These are phyloP conservation scores for Combretum micranthum DNA, from an alignment of 345 rosid species.

Conservation along the genomic window DNA sequence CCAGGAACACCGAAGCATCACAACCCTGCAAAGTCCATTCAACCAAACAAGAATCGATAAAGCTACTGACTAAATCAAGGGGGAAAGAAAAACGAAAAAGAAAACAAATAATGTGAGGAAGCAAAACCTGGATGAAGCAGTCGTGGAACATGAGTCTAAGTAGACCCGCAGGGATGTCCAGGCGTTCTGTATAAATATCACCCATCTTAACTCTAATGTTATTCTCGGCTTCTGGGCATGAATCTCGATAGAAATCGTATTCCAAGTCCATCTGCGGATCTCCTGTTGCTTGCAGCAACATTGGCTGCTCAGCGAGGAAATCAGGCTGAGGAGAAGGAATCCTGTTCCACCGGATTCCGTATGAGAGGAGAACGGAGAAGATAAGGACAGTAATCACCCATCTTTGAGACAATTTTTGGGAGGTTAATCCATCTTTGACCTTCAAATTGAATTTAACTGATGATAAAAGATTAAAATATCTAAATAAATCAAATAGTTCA, in stretches of 20 bases:
- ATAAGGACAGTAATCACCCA: constrained; percentile 4
- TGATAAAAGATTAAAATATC: too few species aligned
- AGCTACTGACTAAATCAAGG: background rate
- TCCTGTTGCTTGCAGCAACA: constrained; percentile 5
- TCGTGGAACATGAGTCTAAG: constrained; percentile 39
- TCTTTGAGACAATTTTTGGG: constrained; percentile 5
- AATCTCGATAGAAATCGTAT: constrained; percentile 33
- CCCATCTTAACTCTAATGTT: constrained; percentile 23
- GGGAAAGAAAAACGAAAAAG: background rate
- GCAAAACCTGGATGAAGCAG: constrained; percentile 30
- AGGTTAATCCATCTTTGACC: too few species aligned
- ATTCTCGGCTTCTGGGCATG: constrained; percentile 33
- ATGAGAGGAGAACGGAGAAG: constrained; percentile 6
- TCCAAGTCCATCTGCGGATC: constrained; percentile 1
- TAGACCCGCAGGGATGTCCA: constrained; percentile 20
- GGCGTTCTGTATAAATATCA: constrained; percentile 15
- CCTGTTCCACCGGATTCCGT: background rate
- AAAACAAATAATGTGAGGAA: background rate
- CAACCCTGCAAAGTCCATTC: constrained; percentile 41
- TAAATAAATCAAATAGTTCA: too few species aligned
- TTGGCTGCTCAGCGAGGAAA: background rate
- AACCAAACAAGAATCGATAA: background rate
- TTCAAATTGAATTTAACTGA: too few species aligned
- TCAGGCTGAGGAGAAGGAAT: background rate
- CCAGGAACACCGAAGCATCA: constrained; percentile 38